These are phyloP conservation scores for Colletotrichum sp. DNA, from an alignment of 2,329 filamentous ascomycete species.

Conservation along the genomic window DNA sequence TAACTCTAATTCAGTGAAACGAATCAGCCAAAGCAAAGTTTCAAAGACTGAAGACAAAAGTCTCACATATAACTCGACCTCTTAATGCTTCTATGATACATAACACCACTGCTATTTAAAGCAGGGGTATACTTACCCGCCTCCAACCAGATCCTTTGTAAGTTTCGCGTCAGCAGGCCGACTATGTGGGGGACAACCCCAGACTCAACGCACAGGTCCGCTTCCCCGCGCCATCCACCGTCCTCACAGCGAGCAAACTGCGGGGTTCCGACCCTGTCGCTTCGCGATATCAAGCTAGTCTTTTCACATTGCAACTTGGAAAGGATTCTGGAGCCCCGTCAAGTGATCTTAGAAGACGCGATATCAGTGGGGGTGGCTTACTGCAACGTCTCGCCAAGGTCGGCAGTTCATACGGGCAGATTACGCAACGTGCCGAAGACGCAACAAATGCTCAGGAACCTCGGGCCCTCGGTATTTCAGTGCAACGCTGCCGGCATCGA, in stretches of 20 bases:
- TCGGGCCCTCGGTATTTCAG: not conserved
- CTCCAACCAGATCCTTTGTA: not conserved
- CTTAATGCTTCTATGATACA: not conserved
- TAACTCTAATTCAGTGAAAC: not conserved
- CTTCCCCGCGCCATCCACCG: slow-evolving; percentile 10
- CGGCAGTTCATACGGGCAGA: slow-evolving; percentile 25
- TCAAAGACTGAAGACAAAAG: not conserved
- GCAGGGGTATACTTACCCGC: slow-evolving; percentile 1
- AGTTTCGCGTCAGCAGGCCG: not conserved
- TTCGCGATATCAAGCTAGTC: not conserved
- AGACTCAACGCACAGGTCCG: not conserved
- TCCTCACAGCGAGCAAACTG: not conserved
- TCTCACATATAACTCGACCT: not conserved
- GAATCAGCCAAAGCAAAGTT: not conserved
- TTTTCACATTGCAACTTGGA: not conserved
- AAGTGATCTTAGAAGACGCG: not conserved
- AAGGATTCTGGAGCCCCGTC: not conserved
- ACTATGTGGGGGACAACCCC: not conserved
- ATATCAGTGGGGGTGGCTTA: slow-evolving; percentile 3
- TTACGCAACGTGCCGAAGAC: not conserved
- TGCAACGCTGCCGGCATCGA: not conserved
- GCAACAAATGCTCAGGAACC: not conserved
- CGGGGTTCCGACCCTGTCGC: not conserved
- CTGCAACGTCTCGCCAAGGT: slow-evolving; percentile 11
- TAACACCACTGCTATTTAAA: not conserved